Evolutionary conservation across 164 flowering plant genomes (phyloP).

Genomic region (Magnolia officinalis): DNA sequence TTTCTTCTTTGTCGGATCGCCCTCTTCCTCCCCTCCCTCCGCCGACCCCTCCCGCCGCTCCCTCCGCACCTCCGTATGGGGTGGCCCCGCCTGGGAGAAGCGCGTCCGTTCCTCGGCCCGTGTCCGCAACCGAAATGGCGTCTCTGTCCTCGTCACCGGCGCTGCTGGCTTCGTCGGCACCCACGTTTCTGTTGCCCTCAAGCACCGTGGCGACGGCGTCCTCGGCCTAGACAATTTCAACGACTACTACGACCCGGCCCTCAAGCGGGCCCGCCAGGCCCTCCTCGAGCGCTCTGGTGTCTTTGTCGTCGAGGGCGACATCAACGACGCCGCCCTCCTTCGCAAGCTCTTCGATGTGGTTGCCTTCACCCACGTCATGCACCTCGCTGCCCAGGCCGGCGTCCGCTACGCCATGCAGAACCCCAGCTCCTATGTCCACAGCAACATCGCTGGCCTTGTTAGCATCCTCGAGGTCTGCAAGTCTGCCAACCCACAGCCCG

Average conservation of each 20-base stretch:
- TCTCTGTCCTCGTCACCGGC: constrained; percentile 83
- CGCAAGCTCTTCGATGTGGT: constrained; percentile 76
- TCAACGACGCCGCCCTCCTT: constrained; percentile 63
- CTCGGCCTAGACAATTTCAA: constrained; percentile 84
- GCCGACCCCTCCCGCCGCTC: constrained; percentile 53
- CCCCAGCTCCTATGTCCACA: constrained; percentile 84
- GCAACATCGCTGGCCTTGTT: constrained; percentile 88
- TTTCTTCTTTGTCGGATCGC: constrained; percentile 58
- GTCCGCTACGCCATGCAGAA: constrained; percentile 92
- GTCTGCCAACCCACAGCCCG: constrained; percentile 78
- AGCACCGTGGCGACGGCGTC: constrained; percentile 87
- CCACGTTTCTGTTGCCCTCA: constrained; percentile 72
- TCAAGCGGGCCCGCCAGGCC: constrained; percentile 73
- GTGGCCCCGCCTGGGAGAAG: constrained; percentile 71
- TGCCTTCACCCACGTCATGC: constrained; percentile 83
- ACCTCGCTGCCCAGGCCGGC: constrained; percentile 95
- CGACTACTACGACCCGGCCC: constrained; percentile 69
- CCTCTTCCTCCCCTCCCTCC: constrained; percentile 26
- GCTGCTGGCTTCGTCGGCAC: constrained; percentile 93
- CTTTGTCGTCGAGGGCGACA: constrained; percentile 81
- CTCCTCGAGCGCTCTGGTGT: constrained; percentile 65
- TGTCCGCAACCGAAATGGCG: constrained; percentile 48
- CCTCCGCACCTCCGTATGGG: constrained; percentile 46
- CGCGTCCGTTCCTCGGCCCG: constrained; percentile 62
- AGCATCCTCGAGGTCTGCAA: constrained; percentile 77